A percentile compares a stretch with the other conserved stretches of the same genome.
phyloP scores from a whole-genome alignment of 106 monocot species.

The Allium sativum region DNA sequence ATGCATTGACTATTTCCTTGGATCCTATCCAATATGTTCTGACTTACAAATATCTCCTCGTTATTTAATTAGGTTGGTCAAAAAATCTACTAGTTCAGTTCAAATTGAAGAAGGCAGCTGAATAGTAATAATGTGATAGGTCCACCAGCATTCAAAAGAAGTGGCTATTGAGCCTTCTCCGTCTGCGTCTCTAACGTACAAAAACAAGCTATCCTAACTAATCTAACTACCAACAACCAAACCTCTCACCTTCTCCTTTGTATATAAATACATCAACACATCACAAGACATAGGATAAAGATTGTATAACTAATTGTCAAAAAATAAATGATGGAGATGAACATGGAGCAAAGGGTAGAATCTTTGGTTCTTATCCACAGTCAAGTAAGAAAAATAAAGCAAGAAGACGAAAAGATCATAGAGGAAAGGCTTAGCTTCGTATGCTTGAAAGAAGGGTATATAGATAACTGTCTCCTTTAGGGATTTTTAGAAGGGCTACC shows the following conservation, averaged over 20 bases:
- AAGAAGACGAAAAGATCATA: slow-evolving; percentile 20
- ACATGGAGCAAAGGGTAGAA: slow-evolving; percentile 2
- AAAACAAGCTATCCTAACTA: not conserved
- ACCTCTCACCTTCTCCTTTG: not conserved
- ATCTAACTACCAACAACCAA: not conserved
- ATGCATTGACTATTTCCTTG: no score
- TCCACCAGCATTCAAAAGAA: no score
- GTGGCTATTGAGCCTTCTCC: no score
- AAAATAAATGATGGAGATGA: not conserved
- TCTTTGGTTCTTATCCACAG: slow-evolving; percentile 14
- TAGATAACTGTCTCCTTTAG: slow-evolving; percentile 32
- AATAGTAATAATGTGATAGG: no score
- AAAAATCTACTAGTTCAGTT: no score
- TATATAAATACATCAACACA: not conserved
- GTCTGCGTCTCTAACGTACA: no score
- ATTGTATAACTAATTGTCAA: not conserved
- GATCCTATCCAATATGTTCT: no score
- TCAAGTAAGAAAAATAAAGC: slow-evolving; percentile 28
- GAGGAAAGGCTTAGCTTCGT: slow-evolving; percentile 12
- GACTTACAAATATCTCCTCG: no score
- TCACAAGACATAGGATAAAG: not conserved
- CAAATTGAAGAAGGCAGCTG: no score
- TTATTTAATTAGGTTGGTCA: no score
- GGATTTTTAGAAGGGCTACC: slow-evolving; percentile 10
- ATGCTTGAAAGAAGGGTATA: slow-evolving; percentile 12